These are phyloP conservation scores for Tulasnella sp. DNA, from an alignment of 768 basidiomycete genomes.

Conservation along the genomic window DNA sequence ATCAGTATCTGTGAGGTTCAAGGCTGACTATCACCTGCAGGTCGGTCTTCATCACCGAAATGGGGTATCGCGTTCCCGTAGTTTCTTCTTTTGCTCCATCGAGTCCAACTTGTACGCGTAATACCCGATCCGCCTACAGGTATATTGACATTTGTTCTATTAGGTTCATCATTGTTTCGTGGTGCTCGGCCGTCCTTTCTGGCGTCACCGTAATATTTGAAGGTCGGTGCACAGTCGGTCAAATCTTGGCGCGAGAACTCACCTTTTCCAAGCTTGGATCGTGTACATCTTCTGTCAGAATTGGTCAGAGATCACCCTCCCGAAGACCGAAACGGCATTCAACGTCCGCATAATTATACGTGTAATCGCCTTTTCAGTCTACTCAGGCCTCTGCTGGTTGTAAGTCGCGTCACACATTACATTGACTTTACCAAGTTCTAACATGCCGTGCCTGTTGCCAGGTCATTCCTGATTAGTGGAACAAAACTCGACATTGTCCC, in stretches of 20 bases:
- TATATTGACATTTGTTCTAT: neutral
- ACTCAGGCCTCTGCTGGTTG: neutral
- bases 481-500: constrained; percentile 4
- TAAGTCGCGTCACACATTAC: neutral
- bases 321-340: constrained; percentile 1
- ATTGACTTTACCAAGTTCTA: neutral
- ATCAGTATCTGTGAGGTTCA: too few species aligned
- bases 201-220: neutral
- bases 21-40: too few species aligned
- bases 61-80: neutral
- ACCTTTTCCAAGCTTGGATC: neutral
- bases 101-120: neutral
- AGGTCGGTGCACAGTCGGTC: neutral
- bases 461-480: neutral
- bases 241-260: neutral
- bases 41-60: neutral
- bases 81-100: constrained; percentile 12
- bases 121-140: neutral
- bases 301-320: neutral
- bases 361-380: neutral
- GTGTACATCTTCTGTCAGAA: constrained; percentile 4
- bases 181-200: neutral
- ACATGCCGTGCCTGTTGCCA: neutral
- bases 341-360: constrained; percentile 9
- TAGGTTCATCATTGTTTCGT: neutral